Evolutionary conservation across 1,139 yeast species (phyloP).

Genomic region (Hanseniaspora uvarum): DNA sequence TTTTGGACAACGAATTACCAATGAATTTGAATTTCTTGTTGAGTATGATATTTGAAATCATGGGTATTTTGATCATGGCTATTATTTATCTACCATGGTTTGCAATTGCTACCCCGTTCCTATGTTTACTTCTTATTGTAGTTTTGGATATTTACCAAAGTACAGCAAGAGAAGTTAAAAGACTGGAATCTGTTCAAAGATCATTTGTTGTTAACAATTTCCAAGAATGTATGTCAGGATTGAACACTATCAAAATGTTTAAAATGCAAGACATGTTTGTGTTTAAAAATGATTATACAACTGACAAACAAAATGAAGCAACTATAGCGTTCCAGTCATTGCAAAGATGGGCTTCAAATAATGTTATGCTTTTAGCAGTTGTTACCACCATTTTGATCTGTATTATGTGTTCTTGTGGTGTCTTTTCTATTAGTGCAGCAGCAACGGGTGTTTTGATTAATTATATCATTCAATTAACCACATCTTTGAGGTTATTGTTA

Average conservation of each 20-base stretch:
- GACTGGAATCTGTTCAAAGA: slow-evolving; percentile 66
- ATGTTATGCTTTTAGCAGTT: slow-evolving; percentile 45
- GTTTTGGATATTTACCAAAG: slow-evolving; percentile 3
- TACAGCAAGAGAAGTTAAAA: slow-evolving; percentile 42
- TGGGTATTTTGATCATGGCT: slow-evolving; percentile 18
- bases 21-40: slow-evolving; percentile 16
- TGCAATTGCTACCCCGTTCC: slow-evolving; percentile 48
- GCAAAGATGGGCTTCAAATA: slow-evolving; percentile 67
- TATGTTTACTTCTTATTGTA: slow-evolving; percentile 31
- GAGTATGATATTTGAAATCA: slow-evolving; percentile 8
- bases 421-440: slow-evolving; percentile 51
- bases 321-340: slow-evolving; percentile 51
- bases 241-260: slow-evolving; percentile 55
- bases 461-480: slow-evolving; percentile 44
- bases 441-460: slow-evolving; percentile 64
- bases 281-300: slow-evolving; percentile 36
- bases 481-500: slow-evolving; percentile 40
- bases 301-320: slow-evolving; percentile 57
- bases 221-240: slow-evolving; percentile 59
- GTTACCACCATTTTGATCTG: slow-evolving; percentile 39
- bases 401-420: slow-evolving; percentile 52
- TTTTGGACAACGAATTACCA: slow-evolving; percentile 37
- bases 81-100: slow-evolving; percentile 20
- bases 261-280: slow-evolving; percentile 40
- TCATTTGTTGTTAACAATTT: slow-evolving; percentile 65